These are phyloP conservation scores for Brasilioporus rufonigricans DNA, from an alignment of 768 basidiomycete species.

Conservation along the genomic window DNA sequence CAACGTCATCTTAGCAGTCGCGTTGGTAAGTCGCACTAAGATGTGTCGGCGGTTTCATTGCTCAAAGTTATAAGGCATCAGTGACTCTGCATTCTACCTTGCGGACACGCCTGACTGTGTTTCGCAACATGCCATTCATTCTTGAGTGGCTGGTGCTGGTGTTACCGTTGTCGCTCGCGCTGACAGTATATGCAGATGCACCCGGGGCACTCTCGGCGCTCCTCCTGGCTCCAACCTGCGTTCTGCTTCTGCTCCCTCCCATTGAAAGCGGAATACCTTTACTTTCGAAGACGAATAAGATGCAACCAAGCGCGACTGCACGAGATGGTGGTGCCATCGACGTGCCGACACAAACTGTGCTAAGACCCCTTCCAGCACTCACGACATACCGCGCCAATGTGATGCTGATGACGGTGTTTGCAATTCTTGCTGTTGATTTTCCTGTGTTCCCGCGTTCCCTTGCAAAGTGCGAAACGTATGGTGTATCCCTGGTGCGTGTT, in stretches of 20 bases:
- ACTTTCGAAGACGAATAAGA: conserved; percentile 40
- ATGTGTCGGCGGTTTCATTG: not conserved
- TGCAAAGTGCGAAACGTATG: conserved; percentile 93
- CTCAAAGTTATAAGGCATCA: conserved; percentile 52
- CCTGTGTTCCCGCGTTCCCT: conserved; percentile 83
- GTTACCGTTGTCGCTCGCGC: conserved; percentile 74
- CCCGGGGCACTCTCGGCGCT: conserved; percentile 52
- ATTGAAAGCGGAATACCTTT: conserved; percentile 47
- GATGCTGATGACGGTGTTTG: conserved; percentile 89
- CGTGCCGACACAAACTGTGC: not conserved
- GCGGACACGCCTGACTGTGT: conserved; percentile 44
- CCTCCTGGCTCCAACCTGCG: conserved; percentile 43
- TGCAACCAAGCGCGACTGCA: not conserved
- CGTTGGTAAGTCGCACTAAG: conserved; percentile 47
- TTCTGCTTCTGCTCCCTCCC: conserved; percentile 45
- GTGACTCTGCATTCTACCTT: conserved; percentile 67
- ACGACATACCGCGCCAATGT: conserved; percentile 91
- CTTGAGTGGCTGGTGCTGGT: conserved; percentile 65
- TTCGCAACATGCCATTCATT: conserved; percentile 37
- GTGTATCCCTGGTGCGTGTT: conserved; percentile 80
- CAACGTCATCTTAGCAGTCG: conserved; percentile 63
- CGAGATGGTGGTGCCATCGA: not conserved
- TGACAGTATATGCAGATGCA: conserved; percentile 69
- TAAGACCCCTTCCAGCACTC: conserved; percentile 64
- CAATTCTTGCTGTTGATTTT: conserved; percentile 96